A percentile compares a stretch with the other conserved stretches of the same genome.
Conservation (phyloP, 2,329 filamentous ascomycete genomes). For the Clonostachys sp. region DNA sequence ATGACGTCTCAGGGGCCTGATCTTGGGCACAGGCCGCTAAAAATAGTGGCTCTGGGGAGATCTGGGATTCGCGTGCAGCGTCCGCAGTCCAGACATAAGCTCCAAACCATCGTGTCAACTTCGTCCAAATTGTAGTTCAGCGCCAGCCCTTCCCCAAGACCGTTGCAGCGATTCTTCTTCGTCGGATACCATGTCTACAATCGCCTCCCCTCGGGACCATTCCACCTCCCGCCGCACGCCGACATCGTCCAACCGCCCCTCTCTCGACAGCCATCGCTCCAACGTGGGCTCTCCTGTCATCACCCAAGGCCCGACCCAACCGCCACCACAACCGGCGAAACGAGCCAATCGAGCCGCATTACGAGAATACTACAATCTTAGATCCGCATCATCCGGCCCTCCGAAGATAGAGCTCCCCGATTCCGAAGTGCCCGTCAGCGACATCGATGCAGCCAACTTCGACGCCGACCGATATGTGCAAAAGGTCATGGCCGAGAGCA, state of each 20-base stretch:
- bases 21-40: too few relatives aligned
- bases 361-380: slow-evolving; percentile 89
- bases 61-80: too few relatives aligned
- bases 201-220: slow-evolving; percentile 57
- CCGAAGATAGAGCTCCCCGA: slow-evolving; percentile 36
- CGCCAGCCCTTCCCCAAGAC: too few relatives aligned
- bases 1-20: too few relatives aligned
- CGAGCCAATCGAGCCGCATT: slow-evolving; percentile 77
- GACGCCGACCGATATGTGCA: slow-evolving; percentile 66
- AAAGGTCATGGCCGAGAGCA: slow-evolving; percentile 54
- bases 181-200: slow-evolving; percentile 51
- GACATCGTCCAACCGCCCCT: slow-evolving; percentile 71
- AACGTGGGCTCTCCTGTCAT: slow-evolving; percentile 46
- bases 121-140: too few relatives aligned
- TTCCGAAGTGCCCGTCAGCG: slow-evolving; percentile 58
- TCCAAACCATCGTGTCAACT: too few relatives aligned
- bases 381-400: slow-evolving; percentile 19
- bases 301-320: slow-evolving; percentile 3
- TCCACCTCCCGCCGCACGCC: slow-evolving; percentile 59
- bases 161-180: too few relatives aligned
- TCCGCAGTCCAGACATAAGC: too few relatives aligned
- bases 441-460: slow-evolving; percentile 73
- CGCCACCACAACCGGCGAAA: slow-evolving; percentile 28
- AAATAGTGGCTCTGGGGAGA: too few relatives aligned
- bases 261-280: slow-evolving; percentile 62